Evolutionary conservation across 2,329 filamentous ascomycete genomes (phyloP).

Genomic region (Pyrenophora seminiperda): DNA sequence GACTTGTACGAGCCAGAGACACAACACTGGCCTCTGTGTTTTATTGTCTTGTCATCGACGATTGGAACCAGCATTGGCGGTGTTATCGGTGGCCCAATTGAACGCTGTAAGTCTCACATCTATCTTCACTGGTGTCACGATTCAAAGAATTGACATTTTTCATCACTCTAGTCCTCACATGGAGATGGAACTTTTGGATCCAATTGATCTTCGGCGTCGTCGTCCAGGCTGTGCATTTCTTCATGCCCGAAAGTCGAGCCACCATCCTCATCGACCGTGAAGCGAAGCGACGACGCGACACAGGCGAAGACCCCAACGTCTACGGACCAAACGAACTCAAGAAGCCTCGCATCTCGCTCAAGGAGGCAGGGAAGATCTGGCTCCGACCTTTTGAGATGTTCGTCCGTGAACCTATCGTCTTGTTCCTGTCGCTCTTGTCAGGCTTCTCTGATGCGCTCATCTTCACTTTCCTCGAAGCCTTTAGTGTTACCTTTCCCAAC

Average conservation of each 20-base stretch:
- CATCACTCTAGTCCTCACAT: constrained; percentile 56
- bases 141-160: constrained; percentile 49
- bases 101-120: constrained; percentile 40
- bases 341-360: constrained; percentile 33
- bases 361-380: constrained; percentile 56
- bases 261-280: constrained; percentile 77
- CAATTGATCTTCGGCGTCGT: constrained; percentile 76
- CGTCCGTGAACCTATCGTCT: constrained; percentile 73
- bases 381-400: constrained; percentile 66
- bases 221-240: constrained; percentile 68
- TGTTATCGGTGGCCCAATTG: constrained; percentile 63
- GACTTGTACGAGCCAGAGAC: constrained; percentile 64
- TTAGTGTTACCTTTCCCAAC: constrained; percentile 67
- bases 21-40: constrained; percentile 65
- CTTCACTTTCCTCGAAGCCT: constrained; percentile 77
- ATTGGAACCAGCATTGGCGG: constrained; percentile 77
- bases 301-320: constrained; percentile 61
- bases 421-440: constrained; percentile 71
- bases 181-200: constrained; percentile 82
- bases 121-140: constrained; percentile 59
- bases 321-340: constrained; percentile 74
- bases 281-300: constrained; percentile 72
- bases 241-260: constrained; percentile 74
- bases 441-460: constrained; percentile 78
- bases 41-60: constrained; percentile 57